Percentiles rank a stretch among this genome's conserved stretches.
phyloP scores from a whole-genome alignment of 345 rosid species.

The Eutrema yunnanense region DNA sequence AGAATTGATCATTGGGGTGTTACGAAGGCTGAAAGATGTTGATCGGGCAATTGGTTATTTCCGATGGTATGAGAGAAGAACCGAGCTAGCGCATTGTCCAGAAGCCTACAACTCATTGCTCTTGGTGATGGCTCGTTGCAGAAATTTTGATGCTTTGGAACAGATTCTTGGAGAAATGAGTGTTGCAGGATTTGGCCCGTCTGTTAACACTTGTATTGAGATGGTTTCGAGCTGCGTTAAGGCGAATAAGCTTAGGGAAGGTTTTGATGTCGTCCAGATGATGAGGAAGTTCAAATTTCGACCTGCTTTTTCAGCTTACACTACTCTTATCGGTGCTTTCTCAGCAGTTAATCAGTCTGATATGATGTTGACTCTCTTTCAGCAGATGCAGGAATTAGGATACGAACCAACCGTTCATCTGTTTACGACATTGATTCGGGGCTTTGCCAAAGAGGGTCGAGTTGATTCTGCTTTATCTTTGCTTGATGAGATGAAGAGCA shows the following conservation, averaged over 20 bases:
- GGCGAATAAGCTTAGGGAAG: constrained; percentile 59
- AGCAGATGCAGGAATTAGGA: constrained; percentile 95
- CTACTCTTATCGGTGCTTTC: constrained; percentile 84
- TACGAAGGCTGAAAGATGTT: constrained; percentile 60
- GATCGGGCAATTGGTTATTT: constrained; percentile 56
- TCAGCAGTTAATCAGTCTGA: constrained; percentile 51
- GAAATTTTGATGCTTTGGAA: constrained; percentile 52
- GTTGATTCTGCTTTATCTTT: constrained; percentile 79
- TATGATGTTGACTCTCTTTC: constrained; percentile 72
- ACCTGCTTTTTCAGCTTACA: constrained; percentile 89
- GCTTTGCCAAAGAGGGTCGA: constrained; percentile 72
- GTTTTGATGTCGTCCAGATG: constrained; percentile 63
- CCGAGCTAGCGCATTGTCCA: constrained; percentile 48
- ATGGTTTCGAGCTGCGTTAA: constrained; percentile 57
- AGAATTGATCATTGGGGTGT: constrained; percentile 58
- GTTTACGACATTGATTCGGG: constrained; percentile 83
- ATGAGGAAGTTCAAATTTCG: constrained; percentile 91
- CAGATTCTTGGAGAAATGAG: constrained; percentile 83
- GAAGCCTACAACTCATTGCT: constrained; percentile 84
- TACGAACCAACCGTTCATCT: constrained; percentile 77
- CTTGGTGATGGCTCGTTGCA: constrained; percentile 57
- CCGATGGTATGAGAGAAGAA: constrained; percentile 69
- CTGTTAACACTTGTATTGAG: constrained; percentile 47
- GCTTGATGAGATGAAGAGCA: constrained; percentile 91
- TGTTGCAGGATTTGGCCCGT: constrained; percentile 76